Conservation (phyloP, 345 rosid genomes). For the Eucalyptus polybractea region DNA sequence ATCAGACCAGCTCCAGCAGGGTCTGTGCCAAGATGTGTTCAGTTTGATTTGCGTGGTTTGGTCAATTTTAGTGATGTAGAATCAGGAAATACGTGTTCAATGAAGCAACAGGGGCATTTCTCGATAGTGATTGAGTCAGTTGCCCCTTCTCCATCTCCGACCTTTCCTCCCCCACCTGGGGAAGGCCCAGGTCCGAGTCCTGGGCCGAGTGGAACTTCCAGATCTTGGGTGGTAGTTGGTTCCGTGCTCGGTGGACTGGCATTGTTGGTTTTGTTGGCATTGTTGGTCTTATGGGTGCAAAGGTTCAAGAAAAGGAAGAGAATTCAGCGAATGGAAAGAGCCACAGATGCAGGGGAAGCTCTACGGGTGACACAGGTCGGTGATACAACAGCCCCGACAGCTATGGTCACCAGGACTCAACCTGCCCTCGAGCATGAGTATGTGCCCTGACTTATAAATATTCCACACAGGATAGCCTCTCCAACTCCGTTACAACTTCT, state of each 20-base stretch:
- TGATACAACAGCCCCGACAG: conserved; percentile 63
- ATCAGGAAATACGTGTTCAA: conserved; percentile 48
- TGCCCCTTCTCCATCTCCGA: conserved; percentile 22
- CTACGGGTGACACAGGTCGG: conserved; percentile 57
- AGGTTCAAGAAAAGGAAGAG: conserved; percentile 45
- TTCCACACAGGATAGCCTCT: not conserved
- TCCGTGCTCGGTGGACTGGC: conserved; percentile 64
- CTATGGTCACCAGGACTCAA: conserved; percentile 69
- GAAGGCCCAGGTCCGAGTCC: not conserved
- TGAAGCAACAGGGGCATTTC: conserved; percentile 71
- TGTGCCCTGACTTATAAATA: conserved; percentile 24
- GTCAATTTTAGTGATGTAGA: conserved; percentile 39
- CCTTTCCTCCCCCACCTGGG: not conserved
- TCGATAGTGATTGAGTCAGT: conserved; percentile 60
- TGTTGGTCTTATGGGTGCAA: conserved; percentile 36
- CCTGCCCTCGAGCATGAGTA: conserved; percentile 81
- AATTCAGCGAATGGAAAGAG: conserved; percentile 79
- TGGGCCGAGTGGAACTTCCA: conserved; percentile 8
- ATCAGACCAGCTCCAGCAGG: conserved; percentile 40
- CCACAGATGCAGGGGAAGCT: conserved; percentile 86
- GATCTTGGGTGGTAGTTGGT: conserved; percentile 50
- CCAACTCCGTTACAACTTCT: not conserved
- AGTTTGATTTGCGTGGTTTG: conserved; percentile 38
- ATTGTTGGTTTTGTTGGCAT: conserved; percentile 28
- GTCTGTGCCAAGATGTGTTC: conserved; percentile 51